Percentiles rank a stretch among this genome's conserved stretches.
Evolutionary conservation across 2,329 filamentous ascomycete species (phyloP).

Genomic region (Chaetomium globosum): DNA sequence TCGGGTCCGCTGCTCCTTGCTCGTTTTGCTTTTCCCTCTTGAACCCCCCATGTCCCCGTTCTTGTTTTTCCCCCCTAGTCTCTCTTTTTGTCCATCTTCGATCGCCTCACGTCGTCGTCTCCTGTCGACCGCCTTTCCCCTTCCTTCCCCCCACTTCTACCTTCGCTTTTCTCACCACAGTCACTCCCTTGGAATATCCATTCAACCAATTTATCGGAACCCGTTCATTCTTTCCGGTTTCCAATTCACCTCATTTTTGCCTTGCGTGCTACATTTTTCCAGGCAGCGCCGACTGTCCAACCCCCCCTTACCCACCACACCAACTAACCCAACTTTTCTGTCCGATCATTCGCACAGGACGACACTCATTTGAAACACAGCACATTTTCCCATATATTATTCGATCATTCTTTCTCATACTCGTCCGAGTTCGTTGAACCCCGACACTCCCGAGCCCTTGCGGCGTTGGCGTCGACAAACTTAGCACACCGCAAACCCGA

Average conservation of each 20-base stretch:
- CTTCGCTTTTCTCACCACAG: constrained; percentile 53
- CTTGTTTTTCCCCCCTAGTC: constrained; percentile 37
- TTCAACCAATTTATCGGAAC: constrained; percentile 46
- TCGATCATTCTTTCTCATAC: constrained; percentile 21
- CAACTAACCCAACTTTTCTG: constrained; percentile 31
- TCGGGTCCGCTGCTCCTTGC: constrained; percentile 25
- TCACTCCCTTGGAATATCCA: constrained; percentile 53
- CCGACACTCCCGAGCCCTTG: background rate
- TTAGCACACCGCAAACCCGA: constrained; percentile 5
- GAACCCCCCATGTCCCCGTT: constrained; percentile 41
- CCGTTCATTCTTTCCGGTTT: constrained; percentile 58
- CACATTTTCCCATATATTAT: constrained; percentile 21
- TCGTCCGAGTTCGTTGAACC: constrained; percentile 7
- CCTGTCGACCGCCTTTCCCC: constrained; percentile 35
- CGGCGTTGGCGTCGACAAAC: background rate
- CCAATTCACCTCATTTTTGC: constrained; percentile 48
- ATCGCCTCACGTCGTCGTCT: constrained; percentile 36
- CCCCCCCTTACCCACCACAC: constrained; percentile 14
- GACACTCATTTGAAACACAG: constrained; percentile 44
- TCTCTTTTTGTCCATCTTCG: constrained; percentile 38
- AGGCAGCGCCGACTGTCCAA: constrained; percentile 4
- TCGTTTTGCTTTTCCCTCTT: constrained; percentile 37
- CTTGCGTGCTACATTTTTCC: constrained; percentile 37
- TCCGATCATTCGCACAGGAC: constrained; percentile 37
- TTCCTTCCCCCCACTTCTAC: constrained; percentile 38